Base-by-base conservation (phyloP, 176 grass and related monocot species). In the Carex scoparia region DNA sequence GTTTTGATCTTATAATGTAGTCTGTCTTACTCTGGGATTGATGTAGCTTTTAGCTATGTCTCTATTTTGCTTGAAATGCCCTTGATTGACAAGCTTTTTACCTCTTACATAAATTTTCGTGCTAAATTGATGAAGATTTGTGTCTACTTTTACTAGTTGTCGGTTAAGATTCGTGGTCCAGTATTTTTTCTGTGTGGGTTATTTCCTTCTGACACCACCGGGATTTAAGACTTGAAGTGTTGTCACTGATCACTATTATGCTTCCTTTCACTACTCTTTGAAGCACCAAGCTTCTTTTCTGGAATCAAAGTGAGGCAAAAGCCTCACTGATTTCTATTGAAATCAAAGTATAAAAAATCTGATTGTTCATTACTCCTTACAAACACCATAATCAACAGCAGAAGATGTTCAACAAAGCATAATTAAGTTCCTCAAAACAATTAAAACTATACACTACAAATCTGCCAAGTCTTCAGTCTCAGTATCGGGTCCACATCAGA, bases 1-100 rank as follows among this genome's bases (percentile, higher is more conserved):
- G 79, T 61, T 81, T 81, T 35, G 56, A 64, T 81, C 15, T 61
- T 81, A 64, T 40, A 81, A 81, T 81, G 53, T 57, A 79, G 48
- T 58, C 32, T 31, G 72, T 55, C 51, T 37, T 79, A 58, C 48
- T 23, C 69, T 18, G 40, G 15, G 10, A 48, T 19, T 72, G 69
- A 46, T 72, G 10, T 72, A 72, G 40, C 18, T 48, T 46, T 48
- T 86, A 51, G 44, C n/a, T 72, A 23, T 23, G 48, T 48, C 7
- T 72, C 42, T 16, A 15, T 70, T 72, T 16, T 49, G 69, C 8
- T 48, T 72, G 69, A 46, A 72, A 48, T 72, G 2, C 9, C 40
- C 16, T 72, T 46, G 69, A 10, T 72, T 72, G 15, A 48, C 46
- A 46, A 72, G 40, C 46, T 18, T 16, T 38, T 7, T 18, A 37